Conservation (phyloP, 2,329 filamentous ascomycete genomes). For the Moelleriella libera region DNA sequence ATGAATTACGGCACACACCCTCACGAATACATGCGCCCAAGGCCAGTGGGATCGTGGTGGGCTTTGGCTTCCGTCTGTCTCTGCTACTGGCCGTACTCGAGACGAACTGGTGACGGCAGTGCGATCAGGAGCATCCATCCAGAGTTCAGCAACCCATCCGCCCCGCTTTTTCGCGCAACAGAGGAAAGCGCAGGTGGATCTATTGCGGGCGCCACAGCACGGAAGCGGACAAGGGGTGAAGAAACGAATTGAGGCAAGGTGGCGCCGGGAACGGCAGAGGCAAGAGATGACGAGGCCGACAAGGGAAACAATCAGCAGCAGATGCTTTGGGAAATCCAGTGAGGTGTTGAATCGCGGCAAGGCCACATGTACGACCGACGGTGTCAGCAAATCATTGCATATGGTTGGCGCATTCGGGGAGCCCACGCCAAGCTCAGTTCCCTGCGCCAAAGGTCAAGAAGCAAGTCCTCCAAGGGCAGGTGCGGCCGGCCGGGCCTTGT, state of each 20-base stretch:
- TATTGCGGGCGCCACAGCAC: neutral
- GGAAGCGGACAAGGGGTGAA: neutral
- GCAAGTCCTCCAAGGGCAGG: neutral
- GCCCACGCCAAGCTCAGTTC: too few relatives aligned
- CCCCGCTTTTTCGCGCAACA: neutral
- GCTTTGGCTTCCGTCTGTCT: neutral
- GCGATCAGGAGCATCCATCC: neutral
- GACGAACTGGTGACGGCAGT: too few relatives aligned
- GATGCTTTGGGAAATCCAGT: too few relatives aligned
- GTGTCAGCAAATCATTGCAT: too few relatives aligned
- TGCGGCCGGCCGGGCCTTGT: neutral
- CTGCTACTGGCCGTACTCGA: neutral
- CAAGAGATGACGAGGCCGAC: neutral
- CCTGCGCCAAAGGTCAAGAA: neutral
- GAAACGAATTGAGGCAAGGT: conserved; percentile 1
- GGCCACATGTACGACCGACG: too few relatives aligned
- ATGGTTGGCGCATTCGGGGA: too few relatives aligned
- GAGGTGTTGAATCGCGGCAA: too few relatives aligned
- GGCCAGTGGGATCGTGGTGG: too few relatives aligned
- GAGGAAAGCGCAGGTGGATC: neutral
- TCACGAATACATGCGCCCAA: neutral
- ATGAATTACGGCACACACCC: neutral
- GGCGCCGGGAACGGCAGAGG: conserved; percentile 1
- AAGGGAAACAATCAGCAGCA: neutral
- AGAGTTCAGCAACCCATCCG: neutral